Percentiles rank a stretch among this genome's conserved stretches.
Conservation (phyloP, 2,329 filamentous ascomycete species). For the Cladosporium sp. region DNA sequence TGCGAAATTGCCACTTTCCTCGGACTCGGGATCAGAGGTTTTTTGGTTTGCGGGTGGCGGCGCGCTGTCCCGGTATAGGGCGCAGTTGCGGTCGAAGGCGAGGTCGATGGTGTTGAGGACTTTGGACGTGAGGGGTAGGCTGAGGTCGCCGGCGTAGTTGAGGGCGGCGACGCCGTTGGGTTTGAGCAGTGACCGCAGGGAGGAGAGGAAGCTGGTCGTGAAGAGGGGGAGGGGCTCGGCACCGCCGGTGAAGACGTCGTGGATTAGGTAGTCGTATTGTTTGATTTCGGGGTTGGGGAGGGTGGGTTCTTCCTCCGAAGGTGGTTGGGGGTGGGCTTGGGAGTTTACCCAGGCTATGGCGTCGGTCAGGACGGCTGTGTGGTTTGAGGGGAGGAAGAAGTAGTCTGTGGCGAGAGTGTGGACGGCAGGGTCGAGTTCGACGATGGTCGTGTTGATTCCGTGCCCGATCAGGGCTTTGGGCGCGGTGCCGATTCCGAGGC, state of each 20-base stretch:
- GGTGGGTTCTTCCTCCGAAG: constrained; percentile 14
- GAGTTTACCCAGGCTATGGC: constrained; percentile 63
- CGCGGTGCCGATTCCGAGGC: constrained; percentile 87
- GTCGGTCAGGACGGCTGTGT: constrained; percentile 76
- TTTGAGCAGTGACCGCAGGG: constrained; percentile 67
- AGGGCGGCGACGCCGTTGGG: constrained; percentile 83
- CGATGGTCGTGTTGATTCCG: constrained; percentile 86
- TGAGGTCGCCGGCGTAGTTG: constrained; percentile 91
- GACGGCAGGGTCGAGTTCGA: constrained; percentile 91
- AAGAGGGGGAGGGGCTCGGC: constrained; percentile 88
- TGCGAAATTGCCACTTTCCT: too few relatives aligned
- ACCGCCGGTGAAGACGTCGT: constrained; percentile 96
- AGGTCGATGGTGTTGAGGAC: constrained; percentile 76
- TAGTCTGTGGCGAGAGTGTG: constrained; percentile 78
- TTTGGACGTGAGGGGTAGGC: constrained; percentile 69
- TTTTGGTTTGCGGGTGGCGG: constrained; percentile 33
- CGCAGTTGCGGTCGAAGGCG: constrained; percentile 78
- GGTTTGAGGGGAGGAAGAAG: constrained; percentile 73
- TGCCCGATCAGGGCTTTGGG: constrained; percentile 82
- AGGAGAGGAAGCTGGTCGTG: constrained; percentile 75
- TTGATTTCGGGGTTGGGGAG: constrained; percentile 20
- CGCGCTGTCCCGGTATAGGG: constrained; percentile 78
- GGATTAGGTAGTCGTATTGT: constrained; percentile 85
- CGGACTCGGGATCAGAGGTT: neutral
- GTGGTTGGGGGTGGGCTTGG: constrained; percentile 18